Percentiles rank a stretch among this genome's conserved stretches.
Evolutionary conservation across 2,329 filamentous ascomycete genomes (phyloP).

Genomic region (Penicillium sp.): DNA sequence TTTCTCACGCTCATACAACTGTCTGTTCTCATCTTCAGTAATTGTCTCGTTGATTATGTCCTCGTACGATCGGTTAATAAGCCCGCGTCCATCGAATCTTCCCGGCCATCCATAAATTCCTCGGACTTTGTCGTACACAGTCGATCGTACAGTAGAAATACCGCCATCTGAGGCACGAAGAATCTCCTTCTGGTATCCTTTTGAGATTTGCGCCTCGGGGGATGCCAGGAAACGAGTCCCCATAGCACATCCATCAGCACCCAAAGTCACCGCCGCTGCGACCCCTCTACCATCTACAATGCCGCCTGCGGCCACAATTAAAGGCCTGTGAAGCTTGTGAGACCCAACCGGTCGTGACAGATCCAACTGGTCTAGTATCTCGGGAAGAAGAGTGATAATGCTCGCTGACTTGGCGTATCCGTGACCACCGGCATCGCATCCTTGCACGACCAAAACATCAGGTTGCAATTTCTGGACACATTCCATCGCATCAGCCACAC

Average conservation of each 20-base stretch:
- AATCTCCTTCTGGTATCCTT: conserved; percentile 50
- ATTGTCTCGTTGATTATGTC: no score
- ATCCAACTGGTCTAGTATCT: conserved; percentile 42
- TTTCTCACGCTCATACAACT: conserved; percentile 50
- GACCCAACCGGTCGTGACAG: conserved; percentile 38
- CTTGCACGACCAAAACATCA: conserved; percentile 53
- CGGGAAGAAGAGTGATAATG: conserved; percentile 49
- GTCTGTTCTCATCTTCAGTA: no score
- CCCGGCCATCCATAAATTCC: conserved; percentile 50
- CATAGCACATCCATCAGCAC: conserved; percentile 54
- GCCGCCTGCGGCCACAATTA: conserved; percentile 48
- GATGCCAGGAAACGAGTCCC: conserved; percentile 62
- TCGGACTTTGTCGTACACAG: conserved; percentile 45
- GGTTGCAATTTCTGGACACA: conserved; percentile 35
- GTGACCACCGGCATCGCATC: conserved; percentile 54
- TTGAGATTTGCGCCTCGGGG: conserved; percentile 45
- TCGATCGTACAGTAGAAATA: conserved; percentile 46
- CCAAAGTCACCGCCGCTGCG: conserved; percentile 48
- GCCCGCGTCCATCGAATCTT: conserved; percentile 55
- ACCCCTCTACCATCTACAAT: conserved; percentile 52
- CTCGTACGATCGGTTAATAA: no score
- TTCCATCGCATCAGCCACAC: conserved; percentile 44
- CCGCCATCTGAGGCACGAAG: conserved; percentile 51
- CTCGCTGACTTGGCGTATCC: conserved; percentile 45
- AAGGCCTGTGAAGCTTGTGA: no score